Evolutionary conservation across 1,284 basidiomycete species (phyloP).

Genomic region (Pseudozyma hubeiensis): DNA sequence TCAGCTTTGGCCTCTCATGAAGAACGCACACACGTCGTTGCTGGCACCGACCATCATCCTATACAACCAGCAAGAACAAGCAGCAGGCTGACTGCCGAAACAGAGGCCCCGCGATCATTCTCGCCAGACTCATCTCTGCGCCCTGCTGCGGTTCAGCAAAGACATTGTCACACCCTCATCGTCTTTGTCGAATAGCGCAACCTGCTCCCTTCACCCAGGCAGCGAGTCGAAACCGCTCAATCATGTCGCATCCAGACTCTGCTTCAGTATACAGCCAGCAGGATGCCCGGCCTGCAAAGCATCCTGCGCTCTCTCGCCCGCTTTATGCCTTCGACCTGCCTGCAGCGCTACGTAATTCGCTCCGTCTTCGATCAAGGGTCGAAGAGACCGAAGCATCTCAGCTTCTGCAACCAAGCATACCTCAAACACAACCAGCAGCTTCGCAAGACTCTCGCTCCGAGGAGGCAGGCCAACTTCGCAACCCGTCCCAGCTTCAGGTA

Average conservation of each 20-base stretch:
- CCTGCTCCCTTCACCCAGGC: not conserved
- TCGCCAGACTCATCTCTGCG: not conserved
- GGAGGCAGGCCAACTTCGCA: conserved; percentile 14
- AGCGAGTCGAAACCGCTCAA: not conserved
- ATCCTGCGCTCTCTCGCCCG: conserved; percentile 41
- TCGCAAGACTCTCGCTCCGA: conserved; percentile 9
- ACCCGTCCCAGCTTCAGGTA: conserved; percentile 22
- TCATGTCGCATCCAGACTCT: conserved; percentile 23
- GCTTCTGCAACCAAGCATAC: conserved; percentile 12
- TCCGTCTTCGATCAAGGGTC: conserved; percentile 42
- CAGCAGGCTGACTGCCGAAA: too few species aligned
- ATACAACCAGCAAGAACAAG: too few species aligned
- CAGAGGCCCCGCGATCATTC: conserved; percentile 4
- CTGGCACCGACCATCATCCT: too few species aligned
- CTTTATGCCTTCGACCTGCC: conserved; percentile 60
- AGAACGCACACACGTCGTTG: not conserved
- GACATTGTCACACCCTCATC: not conserved
- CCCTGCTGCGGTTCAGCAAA: not conserved
- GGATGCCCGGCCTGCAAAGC: conserved; percentile 16
- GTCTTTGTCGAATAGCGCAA: not conserved
- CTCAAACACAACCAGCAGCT: conserved; percentile 5
- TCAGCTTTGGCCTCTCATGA: not conserved
- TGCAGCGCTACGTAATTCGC: conserved; percentile 17
- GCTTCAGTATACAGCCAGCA: not conserved
- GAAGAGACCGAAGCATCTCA: conserved; percentile 35